These are phyloP conservation scores for Trichomonascus vanleenenianus DNA, from an alignment of 805 yeast genomes.

Conservation along the genomic window DNA sequence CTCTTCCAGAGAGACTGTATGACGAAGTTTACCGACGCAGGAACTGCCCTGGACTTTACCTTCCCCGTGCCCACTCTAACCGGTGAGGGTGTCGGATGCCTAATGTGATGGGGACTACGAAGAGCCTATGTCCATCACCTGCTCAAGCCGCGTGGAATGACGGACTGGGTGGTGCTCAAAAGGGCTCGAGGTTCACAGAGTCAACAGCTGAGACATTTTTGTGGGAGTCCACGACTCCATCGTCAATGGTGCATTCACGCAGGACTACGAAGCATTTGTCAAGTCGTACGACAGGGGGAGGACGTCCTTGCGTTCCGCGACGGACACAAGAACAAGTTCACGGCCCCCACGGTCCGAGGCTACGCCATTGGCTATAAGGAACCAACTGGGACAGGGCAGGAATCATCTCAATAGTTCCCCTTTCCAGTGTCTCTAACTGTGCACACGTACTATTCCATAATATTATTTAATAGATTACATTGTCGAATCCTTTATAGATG, in stretches of 20 bases:
- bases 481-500: too few relatives aligned
- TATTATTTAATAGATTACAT: too few relatives aligned
- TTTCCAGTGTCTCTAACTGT: too few relatives aligned
- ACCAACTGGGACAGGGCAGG: too few relatives aligned
- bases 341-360: slow-evolving; percentile 17
- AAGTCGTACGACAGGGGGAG: slow-evolving; percentile 17
- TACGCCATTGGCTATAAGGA: slow-evolving; percentile 12
- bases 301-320: slow-evolving; percentile 9
- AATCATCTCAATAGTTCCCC: too few relatives aligned
- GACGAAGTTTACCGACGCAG: slow-evolving; percentile 28
- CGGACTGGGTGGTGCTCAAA: slow-evolving; percentile 36
- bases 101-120: slow-evolving; percentile 16
- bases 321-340: slow-evolving; percentile 7
- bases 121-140: slow-evolving; percentile 36
- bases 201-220: slow-evolving; percentile 24
- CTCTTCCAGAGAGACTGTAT: slow-evolving; percentile 27
- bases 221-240: slow-evolving; percentile 26
- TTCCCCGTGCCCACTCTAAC: slow-evolving; percentile 18
- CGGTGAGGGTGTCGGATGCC: slow-evolving; percentile 6
- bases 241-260: slow-evolving; percentile 24
- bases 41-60: slow-evolving; percentile 30
- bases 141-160: slow-evolving; percentile 36
- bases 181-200: slow-evolving; percentile 34
- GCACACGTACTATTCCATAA: too few relatives aligned
- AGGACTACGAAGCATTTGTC: slow-evolving; percentile 14